These are phyloP conservation scores for Trichoderma citrinoviride DNA, from an alignment of 2,329 filamentous ascomycete species.

Conservation along the genomic window DNA sequence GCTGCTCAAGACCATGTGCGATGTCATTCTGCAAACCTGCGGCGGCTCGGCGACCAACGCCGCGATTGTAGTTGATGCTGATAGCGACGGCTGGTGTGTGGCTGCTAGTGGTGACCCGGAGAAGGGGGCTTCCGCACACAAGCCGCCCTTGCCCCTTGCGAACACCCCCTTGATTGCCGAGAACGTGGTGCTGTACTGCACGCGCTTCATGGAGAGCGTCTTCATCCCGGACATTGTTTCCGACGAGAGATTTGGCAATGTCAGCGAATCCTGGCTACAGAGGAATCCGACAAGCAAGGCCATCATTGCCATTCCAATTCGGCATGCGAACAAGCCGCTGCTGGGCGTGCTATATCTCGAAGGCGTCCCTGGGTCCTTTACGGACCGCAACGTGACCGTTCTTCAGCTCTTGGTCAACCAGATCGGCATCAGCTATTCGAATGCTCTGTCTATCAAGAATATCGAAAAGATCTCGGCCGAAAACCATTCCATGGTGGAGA, in stretches of 20 bases:
- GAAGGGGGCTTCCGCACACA: slow-evolving; percentile 63
- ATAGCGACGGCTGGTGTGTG: slow-evolving; percentile 64
- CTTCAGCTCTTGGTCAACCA: slow-evolving; percentile 73
- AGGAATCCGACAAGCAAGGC: slow-evolving; percentile 68
- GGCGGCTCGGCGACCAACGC: slow-evolving; percentile 68
- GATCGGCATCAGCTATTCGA: slow-evolving; percentile 70
- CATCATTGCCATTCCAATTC: slow-evolving; percentile 76
- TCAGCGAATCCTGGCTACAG: slow-evolving; percentile 65
- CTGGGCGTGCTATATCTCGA: slow-evolving; percentile 75
- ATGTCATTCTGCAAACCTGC: slow-evolving; percentile 76
- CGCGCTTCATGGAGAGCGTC: slow-evolving; percentile 71
- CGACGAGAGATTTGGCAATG: slow-evolving; percentile 76
- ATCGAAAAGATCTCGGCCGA: slow-evolving; percentile 75
- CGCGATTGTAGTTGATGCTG: slow-evolving; percentile 69
- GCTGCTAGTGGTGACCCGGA: slow-evolving; percentile 73
- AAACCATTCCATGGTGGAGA: slow-evolving; percentile 73
- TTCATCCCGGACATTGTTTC: slow-evolving; percentile 71
- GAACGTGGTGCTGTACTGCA: slow-evolving; percentile 73
- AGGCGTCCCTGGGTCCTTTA: slow-evolving; percentile 71
- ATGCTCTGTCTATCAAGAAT: slow-evolving; percentile 65
- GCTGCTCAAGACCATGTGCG: slow-evolving; percentile 75
- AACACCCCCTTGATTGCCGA: slow-evolving; percentile 68
- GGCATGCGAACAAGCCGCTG: slow-evolving; percentile 67
- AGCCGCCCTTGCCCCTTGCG: slow-evolving; percentile 61
- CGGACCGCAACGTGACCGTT: slow-evolving; percentile 67